Percentiles rank a stretch among this genome's conserved stretches.
These are phyloP conservation scores for Microsporum audouinii DNA, from an alignment of 2,329 filamentous ascomycete genomes.

Conservation along the genomic window DNA sequence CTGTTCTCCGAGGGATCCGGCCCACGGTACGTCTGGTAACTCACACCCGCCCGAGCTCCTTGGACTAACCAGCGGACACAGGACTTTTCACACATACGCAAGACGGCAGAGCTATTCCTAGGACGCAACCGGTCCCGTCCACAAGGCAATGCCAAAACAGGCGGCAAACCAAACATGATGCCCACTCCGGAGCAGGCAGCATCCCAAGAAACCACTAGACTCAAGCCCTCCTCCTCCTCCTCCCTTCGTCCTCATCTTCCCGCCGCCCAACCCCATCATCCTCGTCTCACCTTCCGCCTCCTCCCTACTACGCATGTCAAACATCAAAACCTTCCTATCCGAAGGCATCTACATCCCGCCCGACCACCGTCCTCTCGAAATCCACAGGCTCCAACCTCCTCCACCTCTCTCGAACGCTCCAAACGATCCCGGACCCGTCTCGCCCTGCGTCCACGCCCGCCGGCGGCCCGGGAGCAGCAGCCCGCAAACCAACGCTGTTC, in stretches of 20 bases:
- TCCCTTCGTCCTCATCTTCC: conserved; percentile 41
- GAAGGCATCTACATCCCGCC: conserved; percentile 69
- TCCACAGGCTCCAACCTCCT: conserved; percentile 65
- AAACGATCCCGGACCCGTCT: conserved; percentile 35
- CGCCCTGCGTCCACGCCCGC: conserved; percentile 15
- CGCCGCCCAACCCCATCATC: conserved; percentile 72
- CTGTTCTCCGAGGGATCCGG: conserved; percentile 73
- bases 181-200: conserved; percentile 27
- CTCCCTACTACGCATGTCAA: conserved; percentile 85
- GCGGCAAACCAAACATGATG: conserved; percentile 22
- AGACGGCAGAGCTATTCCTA: conserved; percentile 68
- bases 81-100: conserved; percentile 92
- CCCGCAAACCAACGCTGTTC: conserved; percentile 63
- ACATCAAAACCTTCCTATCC: conserved; percentile 89
- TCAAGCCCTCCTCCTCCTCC: conserved; percentile 61
- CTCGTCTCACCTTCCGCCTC: conserved; percentile 92
- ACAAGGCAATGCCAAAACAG: conserved; percentile 25
- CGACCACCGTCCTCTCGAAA: conserved; percentile 51
- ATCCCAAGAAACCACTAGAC: conserved; percentile 31
- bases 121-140: conserved; percentile 38
- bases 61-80: conserved; percentile 27
- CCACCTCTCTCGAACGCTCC: conserved; percentile 68
- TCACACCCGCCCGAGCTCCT: no score
- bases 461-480: conserved; percentile 2
- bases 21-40: conserved; percentile 52